Conservation (phyloP, 495 filamentous ascomycete species). For the Parathielavia hyrcaniae region DNA sequence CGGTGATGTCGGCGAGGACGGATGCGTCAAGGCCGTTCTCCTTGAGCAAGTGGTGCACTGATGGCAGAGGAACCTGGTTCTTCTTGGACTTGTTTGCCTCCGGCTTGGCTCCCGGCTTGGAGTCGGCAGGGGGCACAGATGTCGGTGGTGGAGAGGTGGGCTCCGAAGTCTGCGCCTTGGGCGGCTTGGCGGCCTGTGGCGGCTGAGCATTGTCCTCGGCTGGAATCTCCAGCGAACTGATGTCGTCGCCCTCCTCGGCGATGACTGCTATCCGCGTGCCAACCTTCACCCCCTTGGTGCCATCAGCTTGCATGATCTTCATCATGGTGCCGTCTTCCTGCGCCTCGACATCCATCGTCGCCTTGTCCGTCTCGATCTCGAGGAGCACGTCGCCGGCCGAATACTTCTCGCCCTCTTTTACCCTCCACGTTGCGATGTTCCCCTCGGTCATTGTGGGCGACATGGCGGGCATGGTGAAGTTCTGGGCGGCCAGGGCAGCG, state of each 20-base stretch:
- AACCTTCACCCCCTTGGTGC: conserved; percentile 63
- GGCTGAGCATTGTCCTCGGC: conserved; percentile 44
- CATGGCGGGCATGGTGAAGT: conserved; percentile 80
- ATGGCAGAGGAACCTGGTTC: conserved; percentile 77
- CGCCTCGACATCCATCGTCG: conserved; percentile 85
- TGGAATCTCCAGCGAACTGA: conserved; percentile 61
- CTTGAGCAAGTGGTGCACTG: conserved; percentile 73
- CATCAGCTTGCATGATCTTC: conserved; percentile 68
- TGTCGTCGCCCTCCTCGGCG: conserved; percentile 69
- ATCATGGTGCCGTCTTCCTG: conserved; percentile 74
- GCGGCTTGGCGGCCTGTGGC: conserved; percentile 20
- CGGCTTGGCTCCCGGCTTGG: conserved; percentile 35
- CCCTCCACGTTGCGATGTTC: conserved; percentile 68
- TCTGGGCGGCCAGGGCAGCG: conserved; percentile 58
- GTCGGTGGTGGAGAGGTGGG: conserved; percentile 27
- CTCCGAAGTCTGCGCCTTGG: conserved; percentile 20
- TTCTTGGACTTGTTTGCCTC: conserved; percentile 53
- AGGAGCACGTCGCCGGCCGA: conserved; percentile 71
- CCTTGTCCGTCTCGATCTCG: conserved; percentile 85
- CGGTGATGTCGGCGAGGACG: conserved; percentile 70
- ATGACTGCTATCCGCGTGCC: conserved; percentile 69
- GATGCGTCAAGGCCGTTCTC: conserved; percentile 65
- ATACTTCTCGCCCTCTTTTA: conserved; percentile 74
- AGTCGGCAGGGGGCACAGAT: conserved; percentile 19
- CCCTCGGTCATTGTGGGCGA: conserved; percentile 85